Percentiles rank a stretch among this genome's conserved stretches.
phyloP scores from a whole-genome alignment of 192 early-diverging fungal genomes.

The Coemansia sp. region DNA sequence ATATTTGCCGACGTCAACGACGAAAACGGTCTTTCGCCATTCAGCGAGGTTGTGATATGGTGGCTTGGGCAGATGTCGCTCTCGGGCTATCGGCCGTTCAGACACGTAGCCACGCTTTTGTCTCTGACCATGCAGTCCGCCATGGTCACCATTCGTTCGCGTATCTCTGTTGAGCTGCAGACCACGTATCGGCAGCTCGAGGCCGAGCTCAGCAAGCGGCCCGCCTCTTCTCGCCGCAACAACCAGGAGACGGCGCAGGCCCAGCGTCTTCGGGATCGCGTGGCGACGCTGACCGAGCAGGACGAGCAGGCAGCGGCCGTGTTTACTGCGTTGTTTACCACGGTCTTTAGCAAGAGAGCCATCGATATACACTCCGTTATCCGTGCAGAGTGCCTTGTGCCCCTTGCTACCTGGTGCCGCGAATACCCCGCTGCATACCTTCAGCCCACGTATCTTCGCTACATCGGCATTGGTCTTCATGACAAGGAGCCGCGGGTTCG shows the following conservation, averaged over 20 bases:
- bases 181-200: slow-evolving; percentile 69
- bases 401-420: slow-evolving; percentile 77
- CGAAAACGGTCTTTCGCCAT: slow-evolving; percentile 37
- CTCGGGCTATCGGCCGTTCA: slow-evolving; percentile 80
- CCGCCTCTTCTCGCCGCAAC: slow-evolving; percentile 1
- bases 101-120: slow-evolving; percentile 80
- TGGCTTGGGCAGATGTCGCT: slow-evolving; percentile 72
- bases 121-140: slow-evolving; percentile 64
- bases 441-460: slow-evolving; percentile 71
- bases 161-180: slow-evolving; percentile 58
- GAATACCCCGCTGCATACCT: slow-evolving; percentile 69
- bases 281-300: slow-evolving; percentile 54
- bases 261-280: slow-evolving; percentile 25
- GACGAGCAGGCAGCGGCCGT: slow-evolving; percentile 59
- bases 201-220: slow-evolving; percentile 50
- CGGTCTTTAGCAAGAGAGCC: slow-evolving; percentile 86
- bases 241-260: slow-evolving; percentile 15
- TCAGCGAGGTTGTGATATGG: slow-evolving; percentile 58
- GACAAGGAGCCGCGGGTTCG: slow-evolving; percentile 76
- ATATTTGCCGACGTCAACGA: slow-evolving; percentile 58
- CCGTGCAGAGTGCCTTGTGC: slow-evolving; percentile 77
- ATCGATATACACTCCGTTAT: slow-evolving; percentile 85
- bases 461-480: slow-evolving; percentile 83
- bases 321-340: slow-evolving; percentile 72
- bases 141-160: slow-evolving; percentile 67